Evolutionary conservation across 1,139 yeast species (phyloP), one percentile per base, ranked within the genome.

Genomic region (Nadsonia starkeyi-henricii): DNA sequence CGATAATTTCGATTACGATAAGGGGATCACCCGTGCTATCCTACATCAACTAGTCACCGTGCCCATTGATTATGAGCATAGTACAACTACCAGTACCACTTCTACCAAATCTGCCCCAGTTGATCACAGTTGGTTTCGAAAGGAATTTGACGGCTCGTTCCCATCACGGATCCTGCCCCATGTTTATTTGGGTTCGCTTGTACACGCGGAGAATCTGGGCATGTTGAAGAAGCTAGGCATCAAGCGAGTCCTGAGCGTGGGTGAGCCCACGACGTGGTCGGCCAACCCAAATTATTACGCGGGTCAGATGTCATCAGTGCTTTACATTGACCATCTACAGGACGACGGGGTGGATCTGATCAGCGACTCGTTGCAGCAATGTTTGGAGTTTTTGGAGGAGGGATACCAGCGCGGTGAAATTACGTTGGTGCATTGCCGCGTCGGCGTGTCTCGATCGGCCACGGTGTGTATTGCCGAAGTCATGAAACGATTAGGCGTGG

Each of bases 381-480:
- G 75, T 44, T 57, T 74, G 44, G 63, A 65, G 12, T 73, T 72
- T 52, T 59, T 73, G 41, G 74, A 70, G 44, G 69, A 64, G 37
- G 71, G 71, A 17, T 62, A 61, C 53, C 56, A 61, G 30, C 54
- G 58, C 1, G 55, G 57, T 30, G 75, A 72, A 44, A 77, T 72
- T 41, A 80, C 85, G 0, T 67, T 88, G 49, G 86, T 85, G 18
- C 96, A 88, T 62, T 88, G 96, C 61, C 80, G 86, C 59, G 94
- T 85, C 50, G 96, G 96, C 1, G 96, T 88, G 3, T 85, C 95
- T 0, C 70, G 96, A 50, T 82, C 93, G 20, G 96, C 96, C 0
- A 80, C 95, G 0, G 83, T 89, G 42, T 83, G 94, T 55, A 85
- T 88, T 54, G 96, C 96, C 2, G 89, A 85, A 59, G 81, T 85